Conservation (phyloP, 331 rosid species). For the Quercus phellos region DNA sequence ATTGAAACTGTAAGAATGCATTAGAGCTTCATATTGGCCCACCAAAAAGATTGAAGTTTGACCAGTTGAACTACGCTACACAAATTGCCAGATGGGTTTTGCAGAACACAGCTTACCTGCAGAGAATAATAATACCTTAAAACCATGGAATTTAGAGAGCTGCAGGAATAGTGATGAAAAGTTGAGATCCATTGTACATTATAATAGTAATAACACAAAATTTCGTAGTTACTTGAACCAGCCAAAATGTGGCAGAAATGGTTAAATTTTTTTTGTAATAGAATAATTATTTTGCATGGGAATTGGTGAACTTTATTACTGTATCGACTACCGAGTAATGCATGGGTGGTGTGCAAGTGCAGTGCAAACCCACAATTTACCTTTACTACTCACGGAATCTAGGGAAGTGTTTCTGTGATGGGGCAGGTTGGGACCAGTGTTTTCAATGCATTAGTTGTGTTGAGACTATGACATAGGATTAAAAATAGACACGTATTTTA, state of each 20-base stretch:
- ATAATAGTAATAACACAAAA: constrained; percentile 32
- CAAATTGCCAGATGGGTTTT: constrained; percentile 26
- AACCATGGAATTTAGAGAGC: constrained; percentile 55
- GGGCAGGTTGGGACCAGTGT: fast-evolving
- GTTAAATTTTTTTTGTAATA: constrained; percentile 1
- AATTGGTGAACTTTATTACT: constrained; percentile 33
- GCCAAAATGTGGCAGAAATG: constrained; percentile 22
- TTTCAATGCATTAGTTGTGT: fast-evolving
- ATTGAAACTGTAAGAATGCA: not conserved
- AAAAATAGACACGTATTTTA: fast-evolving
- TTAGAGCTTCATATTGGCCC: not conserved
- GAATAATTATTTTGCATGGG: constrained; percentile 31
- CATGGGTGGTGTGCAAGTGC: constrained; percentile 20
- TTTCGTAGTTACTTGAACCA: constrained; percentile 27
- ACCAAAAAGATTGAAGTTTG: not conserved
- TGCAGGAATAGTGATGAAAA: constrained; percentile 38
- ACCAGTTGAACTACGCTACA: not conserved
- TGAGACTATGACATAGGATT: fast-evolving
- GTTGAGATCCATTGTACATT: constrained; percentile 50
- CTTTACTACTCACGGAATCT: constrained; percentile 41
- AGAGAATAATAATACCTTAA: constrained; percentile 31
- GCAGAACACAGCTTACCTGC: constrained; percentile 20
- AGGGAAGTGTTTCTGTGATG: constrained; percentile 17
- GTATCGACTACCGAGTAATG: not conserved
- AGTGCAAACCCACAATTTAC: constrained; percentile 12